A percentile compares a stretch with the other conserved stretches of the same genome.
Conservation (phyloP, 2,329 filamentous ascomycete genomes). For the Remersonia thermophila region DNA sequence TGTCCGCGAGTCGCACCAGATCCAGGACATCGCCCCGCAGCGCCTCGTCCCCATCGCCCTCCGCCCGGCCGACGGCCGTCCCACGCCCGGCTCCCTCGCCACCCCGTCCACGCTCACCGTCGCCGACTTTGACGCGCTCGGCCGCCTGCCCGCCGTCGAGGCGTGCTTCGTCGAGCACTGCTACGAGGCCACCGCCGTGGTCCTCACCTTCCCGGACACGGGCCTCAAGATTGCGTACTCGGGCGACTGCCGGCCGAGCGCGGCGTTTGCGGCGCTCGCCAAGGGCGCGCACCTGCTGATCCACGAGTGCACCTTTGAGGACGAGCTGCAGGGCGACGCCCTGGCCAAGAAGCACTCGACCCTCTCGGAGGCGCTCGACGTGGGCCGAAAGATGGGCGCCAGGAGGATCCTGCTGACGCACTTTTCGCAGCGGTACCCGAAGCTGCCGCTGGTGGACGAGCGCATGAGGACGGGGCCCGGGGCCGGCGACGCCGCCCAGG, state of each 20-base stretch:
- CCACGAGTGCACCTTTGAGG: constrained; percentile 93
- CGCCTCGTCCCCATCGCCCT: constrained; percentile 5
- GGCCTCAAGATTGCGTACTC: constrained; percentile 86
- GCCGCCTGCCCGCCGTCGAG: constrained; percentile 50
- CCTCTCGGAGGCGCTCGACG: constrained; percentile 67
- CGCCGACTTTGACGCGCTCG: constrained; percentile 35
- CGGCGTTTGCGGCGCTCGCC: constrained; percentile 58
- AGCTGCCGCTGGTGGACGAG: constrained; percentile 37
- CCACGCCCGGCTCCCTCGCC: constrained; percentile 14
- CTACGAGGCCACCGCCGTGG: constrained; percentile 60
- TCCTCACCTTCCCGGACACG: constrained; percentile 58
- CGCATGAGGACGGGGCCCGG: constrained; percentile 14
- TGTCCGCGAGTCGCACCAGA: constrained; percentile 64
- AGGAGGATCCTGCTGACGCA: constrained; percentile 77
- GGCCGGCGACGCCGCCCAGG: too few relatives aligned
- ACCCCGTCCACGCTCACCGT: constrained; percentile 25
- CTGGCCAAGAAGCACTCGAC: constrained; percentile 83
- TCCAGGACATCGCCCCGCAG: constrained; percentile 57
- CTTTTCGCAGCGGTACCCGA: constrained; percentile 89
- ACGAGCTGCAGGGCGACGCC: constrained; percentile 68
- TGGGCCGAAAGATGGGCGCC: constrained; percentile 69
- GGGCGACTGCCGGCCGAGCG: constrained; percentile 78
- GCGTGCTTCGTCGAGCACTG: constrained; percentile 67
- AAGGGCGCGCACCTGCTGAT: constrained; percentile 68
- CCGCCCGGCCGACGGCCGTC: not conserved